Evolutionary conservation across 1,284 basidiomycete species (phyloP), one percentile per base, ranked within the genome.

Genomic region (Rhodotorula sp.): DNA sequence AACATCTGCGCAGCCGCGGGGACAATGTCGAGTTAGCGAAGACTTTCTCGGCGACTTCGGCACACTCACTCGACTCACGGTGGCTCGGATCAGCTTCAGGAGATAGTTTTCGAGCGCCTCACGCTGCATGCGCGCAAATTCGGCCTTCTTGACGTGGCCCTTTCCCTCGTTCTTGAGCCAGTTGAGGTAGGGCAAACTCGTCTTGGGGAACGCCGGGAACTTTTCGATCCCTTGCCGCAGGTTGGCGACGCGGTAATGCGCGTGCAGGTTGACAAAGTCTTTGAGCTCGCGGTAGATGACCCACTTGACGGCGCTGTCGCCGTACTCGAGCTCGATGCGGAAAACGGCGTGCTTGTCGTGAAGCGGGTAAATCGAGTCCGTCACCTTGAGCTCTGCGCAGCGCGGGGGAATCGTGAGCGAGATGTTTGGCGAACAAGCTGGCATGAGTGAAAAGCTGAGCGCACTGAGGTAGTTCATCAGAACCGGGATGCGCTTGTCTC

Each of bases 271-370:
- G 64, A 97, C 76, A 79, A 99, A 97, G 80, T 99, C 95, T 71
- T 92, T 87, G 63, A 97, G 84, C 81, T 95, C 91, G 65, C 95
- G 88, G 81, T 99, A 98, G 58, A 99, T 87, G 73, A 84, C 84
- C 95, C 96, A 99, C 80, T 91, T 88, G 68, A 90, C 88, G 6
- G 89, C 89, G n/a, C 93, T 92, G 75, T 96, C 94, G 1, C 93
- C 95, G 79, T 99, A 98, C 48, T 96, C 92, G 81, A 84, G 80
- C 77, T 96, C 93, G 76, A 96, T 93, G 26, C 93, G 87, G 80
- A 95, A 96, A 5, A 94, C 88, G 7, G 91, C 87, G 78, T 91
- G 91, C 64, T 87, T 84, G 45, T 87, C 86, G 77, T 91, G 86
- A 73, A 91, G 83, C 6, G 91, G 89, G 81, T 95, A 88, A 62